Conservation (phyloP, 805 yeast genomes). For the Teunomyces kruisii region DNA sequence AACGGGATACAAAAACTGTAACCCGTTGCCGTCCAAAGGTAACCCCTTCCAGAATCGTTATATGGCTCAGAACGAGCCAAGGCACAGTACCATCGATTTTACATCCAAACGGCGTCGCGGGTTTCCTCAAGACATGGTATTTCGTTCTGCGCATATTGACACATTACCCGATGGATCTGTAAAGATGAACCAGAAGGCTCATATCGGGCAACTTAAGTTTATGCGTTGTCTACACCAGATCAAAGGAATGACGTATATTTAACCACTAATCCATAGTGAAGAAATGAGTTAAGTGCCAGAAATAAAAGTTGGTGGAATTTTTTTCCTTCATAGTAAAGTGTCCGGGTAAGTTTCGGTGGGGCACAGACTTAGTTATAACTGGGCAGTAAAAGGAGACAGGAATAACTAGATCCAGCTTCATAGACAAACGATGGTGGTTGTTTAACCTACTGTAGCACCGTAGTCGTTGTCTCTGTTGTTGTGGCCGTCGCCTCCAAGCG, state of each 20-base stretch:
- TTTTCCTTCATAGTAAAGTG: background rate
- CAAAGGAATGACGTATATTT: constrained; percentile 1
- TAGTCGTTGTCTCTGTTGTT: constrained; percentile 19
- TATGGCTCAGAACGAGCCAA: constrained; percentile 1
- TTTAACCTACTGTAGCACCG: constrained; percentile 6
- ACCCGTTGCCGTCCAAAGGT: background rate
- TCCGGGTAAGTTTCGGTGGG: background rate
- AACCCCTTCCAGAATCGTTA: background rate
- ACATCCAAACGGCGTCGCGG: background rate
- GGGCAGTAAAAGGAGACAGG: too few species aligned
- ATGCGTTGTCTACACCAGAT: constrained; percentile 24
- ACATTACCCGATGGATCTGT: constrained; percentile 44
- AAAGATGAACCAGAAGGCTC: constrained; percentile 22
- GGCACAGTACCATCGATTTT: background rate
- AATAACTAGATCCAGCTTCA: too few species aligned
- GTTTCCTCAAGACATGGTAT: background rate
- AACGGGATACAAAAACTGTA: constrained; percentile 1
- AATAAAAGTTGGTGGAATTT: background rate
- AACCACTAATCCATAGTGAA: background rate
- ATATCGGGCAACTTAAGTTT: constrained; percentile 49
- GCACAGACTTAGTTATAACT: too few species aligned
- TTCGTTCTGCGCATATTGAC: constrained; percentile 47
- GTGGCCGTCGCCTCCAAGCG: constrained; percentile 31
- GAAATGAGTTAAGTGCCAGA: background rate
- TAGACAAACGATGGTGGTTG: background rate